Evolutionary conservation across 495 filamentous ascomycete species (phyloP).

Genomic region (Trichoderma virens): DNA sequence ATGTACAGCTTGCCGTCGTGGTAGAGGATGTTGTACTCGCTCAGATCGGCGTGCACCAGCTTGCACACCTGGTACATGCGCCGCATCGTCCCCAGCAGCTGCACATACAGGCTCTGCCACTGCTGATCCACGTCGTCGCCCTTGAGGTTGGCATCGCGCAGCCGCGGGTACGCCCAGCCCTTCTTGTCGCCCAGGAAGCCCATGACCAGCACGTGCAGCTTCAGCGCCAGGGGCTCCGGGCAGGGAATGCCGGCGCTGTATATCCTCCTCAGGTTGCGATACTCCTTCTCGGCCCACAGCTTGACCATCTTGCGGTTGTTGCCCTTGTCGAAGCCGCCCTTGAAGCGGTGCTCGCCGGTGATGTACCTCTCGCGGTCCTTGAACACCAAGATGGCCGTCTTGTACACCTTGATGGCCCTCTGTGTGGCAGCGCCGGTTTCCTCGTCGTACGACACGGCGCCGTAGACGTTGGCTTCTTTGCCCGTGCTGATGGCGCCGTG

Average conservation of each 20-base stretch:
- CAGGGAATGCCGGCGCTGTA: slow-evolving; percentile 76
- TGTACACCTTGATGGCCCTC: slow-evolving; percentile 95
- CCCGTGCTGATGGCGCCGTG: slow-evolving; percentile 91
- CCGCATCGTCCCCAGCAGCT: slow-evolving; percentile 82
- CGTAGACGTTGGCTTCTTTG: slow-evolving; percentile 97
- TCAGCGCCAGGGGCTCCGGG: slow-evolving; percentile 80
- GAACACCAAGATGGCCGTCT: slow-evolving; percentile 92
- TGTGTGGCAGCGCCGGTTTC: slow-evolving; percentile 38
- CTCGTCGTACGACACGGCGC: slow-evolving; percentile 39
- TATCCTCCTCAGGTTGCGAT: slow-evolving; percentile 83
- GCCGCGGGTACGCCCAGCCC: slow-evolving; percentile 75
- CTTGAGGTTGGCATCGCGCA: slow-evolving; percentile 45
- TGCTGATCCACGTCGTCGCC: slow-evolving; percentile 57
- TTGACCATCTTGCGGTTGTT: slow-evolving; percentile 94
- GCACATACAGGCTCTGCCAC: slow-evolving; percentile 72
- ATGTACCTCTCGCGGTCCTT: slow-evolving; percentile 96
- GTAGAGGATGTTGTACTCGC: slow-evolving; percentile 95
- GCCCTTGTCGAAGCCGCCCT: slow-evolving; percentile 77
- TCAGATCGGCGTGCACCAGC: slow-evolving; percentile 91
- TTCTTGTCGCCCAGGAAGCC: slow-evolving; percentile 80
- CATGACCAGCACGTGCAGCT: slow-evolving; percentile 90
- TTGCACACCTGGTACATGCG: slow-evolving; percentile 82
- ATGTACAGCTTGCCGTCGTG: slow-evolving; percentile 76
- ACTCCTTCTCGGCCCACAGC: slow-evolving; percentile 97
- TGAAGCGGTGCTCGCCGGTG: slow-evolving; percentile 74